Evolutionary conservation across 2,329 filamentous ascomycete species (phyloP).

Genomic region (Ophiostoma montium): DNA sequence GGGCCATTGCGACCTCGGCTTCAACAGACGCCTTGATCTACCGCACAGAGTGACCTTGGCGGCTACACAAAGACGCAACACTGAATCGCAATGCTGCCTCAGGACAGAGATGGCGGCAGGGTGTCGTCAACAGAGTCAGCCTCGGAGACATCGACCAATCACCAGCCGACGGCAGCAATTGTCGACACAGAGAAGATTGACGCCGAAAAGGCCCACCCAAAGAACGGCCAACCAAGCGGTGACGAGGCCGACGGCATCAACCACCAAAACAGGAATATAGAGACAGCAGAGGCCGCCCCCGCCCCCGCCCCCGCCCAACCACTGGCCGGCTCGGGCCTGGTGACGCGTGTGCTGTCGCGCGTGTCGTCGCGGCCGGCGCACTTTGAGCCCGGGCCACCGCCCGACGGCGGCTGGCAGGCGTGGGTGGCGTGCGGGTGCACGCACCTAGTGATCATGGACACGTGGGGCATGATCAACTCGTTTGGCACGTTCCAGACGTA

Average conservation of each 20-base stretch:
- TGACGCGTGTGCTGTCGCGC: conserved; percentile 27
- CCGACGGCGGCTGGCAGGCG: conserved; percentile 33
- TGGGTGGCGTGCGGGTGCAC: conserved; percentile 31
- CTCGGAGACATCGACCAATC: background rate
- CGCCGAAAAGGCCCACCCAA: too few relatives aligned
- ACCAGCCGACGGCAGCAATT: background rate
- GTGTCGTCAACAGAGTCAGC: background rate
- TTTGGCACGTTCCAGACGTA: conserved; percentile 43
- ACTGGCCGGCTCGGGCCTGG: too few relatives aligned
- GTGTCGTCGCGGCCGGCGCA: conserved; percentile 22
- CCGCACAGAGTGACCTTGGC: too few relatives aligned
- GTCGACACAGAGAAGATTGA: background rate
- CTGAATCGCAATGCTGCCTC: background rate
- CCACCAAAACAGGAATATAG: too few relatives aligned
- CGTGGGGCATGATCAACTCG: conserved; percentile 41
- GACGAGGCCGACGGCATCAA: background rate
- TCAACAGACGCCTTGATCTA: background rate
- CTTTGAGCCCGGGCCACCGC: conserved; percentile 29
- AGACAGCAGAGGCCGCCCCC: too few relatives aligned
- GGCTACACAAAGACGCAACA: background rate
- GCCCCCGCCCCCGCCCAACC: too few relatives aligned
- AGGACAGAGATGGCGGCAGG: background rate
- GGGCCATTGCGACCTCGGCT: too few relatives aligned
- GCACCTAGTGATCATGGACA: conserved; percentile 36
- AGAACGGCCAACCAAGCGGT: background rate